These are phyloP conservation scores for Wickerhamomyces queroliae DNA, from an alignment of 805 yeast genomes.

Conservation along the genomic window DNA sequence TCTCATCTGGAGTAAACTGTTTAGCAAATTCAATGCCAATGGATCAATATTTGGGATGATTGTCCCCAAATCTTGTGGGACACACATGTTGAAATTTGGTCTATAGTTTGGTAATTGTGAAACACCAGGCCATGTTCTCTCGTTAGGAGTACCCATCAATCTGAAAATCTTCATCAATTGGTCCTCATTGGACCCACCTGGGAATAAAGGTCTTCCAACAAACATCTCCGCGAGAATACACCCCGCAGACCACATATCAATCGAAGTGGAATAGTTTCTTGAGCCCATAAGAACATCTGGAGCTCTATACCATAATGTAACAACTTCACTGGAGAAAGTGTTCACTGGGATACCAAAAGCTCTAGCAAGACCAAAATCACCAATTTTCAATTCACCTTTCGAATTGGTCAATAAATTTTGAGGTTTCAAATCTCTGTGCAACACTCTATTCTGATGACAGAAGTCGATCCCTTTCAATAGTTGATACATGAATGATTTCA, in stretches of 20 bases:
- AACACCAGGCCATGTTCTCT: conserved; percentile 96
- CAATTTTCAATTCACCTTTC: conserved; percentile 89
- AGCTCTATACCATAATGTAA: conserved; percentile 96
- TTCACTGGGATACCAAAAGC: conserved; percentile 98
- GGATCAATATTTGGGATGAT: conserved; percentile 75
- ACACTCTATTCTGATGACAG: conserved; percentile 60
- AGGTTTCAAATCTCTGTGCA: conserved; percentile 83
- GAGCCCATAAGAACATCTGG: conserved; percentile 96
- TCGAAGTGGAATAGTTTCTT: conserved; percentile 91
- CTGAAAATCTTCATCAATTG: conserved; percentile 89
- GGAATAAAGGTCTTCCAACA: conserved; percentile 94
- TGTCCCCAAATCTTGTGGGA: conserved; percentile 80
- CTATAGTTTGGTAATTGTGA: conserved; percentile 84
- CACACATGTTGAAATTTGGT: conserved; percentile 76
- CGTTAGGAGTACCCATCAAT: conserved; percentile 95
- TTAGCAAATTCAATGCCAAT: conserved; percentile 78
- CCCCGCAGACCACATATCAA: conserved; percentile 98
- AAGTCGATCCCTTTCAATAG: conserved; percentile 75
- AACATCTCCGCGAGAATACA: conserved; percentile 98
- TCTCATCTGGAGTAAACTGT: conserved; percentile 76
- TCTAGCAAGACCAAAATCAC: conserved; percentile 95
- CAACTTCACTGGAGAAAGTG: conserved; percentile 96
- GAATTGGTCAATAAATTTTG: conserved; percentile 85
- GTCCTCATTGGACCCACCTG: conserved; percentile 95
- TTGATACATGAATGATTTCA: conserved; percentile 93